Base-by-base conservation (phyloP, 352 stramenopile species). In the Phytophthora uliginosa region DNA sequence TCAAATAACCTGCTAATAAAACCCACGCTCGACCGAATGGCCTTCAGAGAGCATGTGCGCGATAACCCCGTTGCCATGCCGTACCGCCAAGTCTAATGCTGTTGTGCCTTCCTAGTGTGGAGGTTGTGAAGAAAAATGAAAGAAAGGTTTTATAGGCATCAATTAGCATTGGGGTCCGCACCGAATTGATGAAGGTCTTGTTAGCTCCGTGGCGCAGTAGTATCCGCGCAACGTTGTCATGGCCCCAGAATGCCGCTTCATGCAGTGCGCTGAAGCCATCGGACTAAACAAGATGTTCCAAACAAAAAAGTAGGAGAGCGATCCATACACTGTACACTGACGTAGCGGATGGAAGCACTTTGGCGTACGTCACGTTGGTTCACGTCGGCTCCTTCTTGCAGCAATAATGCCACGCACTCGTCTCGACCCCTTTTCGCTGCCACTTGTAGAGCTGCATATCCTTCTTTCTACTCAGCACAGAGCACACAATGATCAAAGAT, bases 231-330 rank as follows among this genome's bases (percentile, higher is more conserved):
- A 94, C 81, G 50, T 94, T 81, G 62, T 91, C 79, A 66, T 88
- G 67, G 8, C 86, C 86, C 3, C 63, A 73, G 31, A 94, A 86
- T n/a, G 86, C 84, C 13, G 84, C 84, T 67, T 94, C 86, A 24
- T 94, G 86, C 12, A 94, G 69, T 28, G 86, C 79, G 50, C 79
- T 91, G 59, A 91, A 92, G 59, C 84, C 86, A 55, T 94, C 86
- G 1, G 81, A 87, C 86, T 94, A 56, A 56, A 26, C 24, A 26
- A 20, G 6, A 48, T 48, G 15, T 48, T 20, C 38, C 5, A 45
- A 18, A n/a, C 15, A 45, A 45, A 42, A 15, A 45, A 45, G 34
- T 15, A 7, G 15, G 36, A 45, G 15, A 17, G 12, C 17, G 36
- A 17, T 17, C 38, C 13, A 45, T n/a, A 45, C 38, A 8, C 4